A percentile compares a stretch with the other conserved stretches of the same genome.
Conservation (phyloP, 352 stramenopile genomes). For the Phytophthora foliorum region DNA sequence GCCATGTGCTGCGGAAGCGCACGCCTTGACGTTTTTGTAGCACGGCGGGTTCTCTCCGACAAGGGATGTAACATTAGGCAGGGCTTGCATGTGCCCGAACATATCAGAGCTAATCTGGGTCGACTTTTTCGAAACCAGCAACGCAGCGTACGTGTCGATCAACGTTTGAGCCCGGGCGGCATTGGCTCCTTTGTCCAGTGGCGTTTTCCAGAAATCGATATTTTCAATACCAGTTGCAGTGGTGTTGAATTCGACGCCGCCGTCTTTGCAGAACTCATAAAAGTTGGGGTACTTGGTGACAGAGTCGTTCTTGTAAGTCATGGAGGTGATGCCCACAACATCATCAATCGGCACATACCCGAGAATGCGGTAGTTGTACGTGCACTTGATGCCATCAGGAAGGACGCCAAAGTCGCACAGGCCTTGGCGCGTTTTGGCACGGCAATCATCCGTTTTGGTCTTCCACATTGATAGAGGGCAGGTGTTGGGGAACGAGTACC, state of each 20-base stretch:
- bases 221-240: slow-evolving; percentile 17
- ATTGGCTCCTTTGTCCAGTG: slow-evolving; percentile 46
- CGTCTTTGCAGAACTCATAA: slow-evolving; percentile 64
- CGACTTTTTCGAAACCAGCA: slow-evolving; percentile 33
- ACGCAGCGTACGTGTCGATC: slow-evolving; percentile 52
- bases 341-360: slow-evolving; percentile 78
- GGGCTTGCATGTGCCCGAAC: slow-evolving; percentile 46
- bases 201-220: slow-evolving; percentile 68
- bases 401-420: slow-evolving; percentile 46
- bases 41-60: slow-evolving; percentile 56
- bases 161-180: slow-evolving; percentile 42
- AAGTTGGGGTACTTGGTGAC: slow-evolving; percentile 54
- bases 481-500: slow-evolving; percentile 76
- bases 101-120: slow-evolving; percentile 36
- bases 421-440: slow-evolving; percentile 39
- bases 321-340: slow-evolving; percentile 73
- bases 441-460: slow-evolving; percentile 49
- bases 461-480: slow-evolving; percentile 55
- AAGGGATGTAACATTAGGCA: slow-evolving; percentile 49
- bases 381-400: slow-evolving; percentile 71
- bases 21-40: slow-evolving; percentile 57
- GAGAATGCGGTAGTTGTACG: slow-evolving; percentile 69
- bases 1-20: slow-evolving; percentile 35
- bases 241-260: slow-evolving; percentile 56
- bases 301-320: slow-evolving; percentile 37